phyloP scores from a whole-genome alignment of 768 basidiomycete species.

The Pisolithus marmoratus region DNA sequence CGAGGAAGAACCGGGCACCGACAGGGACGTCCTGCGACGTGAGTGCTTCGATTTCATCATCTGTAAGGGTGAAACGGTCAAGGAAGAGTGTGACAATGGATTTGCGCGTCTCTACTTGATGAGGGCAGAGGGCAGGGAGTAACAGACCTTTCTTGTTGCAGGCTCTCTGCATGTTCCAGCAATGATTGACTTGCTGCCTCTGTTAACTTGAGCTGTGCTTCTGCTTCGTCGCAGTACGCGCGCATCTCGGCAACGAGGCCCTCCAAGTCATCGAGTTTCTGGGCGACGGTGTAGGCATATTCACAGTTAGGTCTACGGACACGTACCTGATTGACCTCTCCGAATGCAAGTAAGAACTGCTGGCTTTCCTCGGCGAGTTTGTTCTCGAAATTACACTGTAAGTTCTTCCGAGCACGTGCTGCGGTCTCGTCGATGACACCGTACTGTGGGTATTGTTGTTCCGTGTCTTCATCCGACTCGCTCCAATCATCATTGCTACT shows the following conservation, averaged over 20 bases:
- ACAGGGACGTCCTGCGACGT: too few species aligned
- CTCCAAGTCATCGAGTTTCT: conserved; percentile 86
- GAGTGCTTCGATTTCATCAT: too few species aligned
- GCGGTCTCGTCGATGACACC: conserved; percentile 57
- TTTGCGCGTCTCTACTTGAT: too few species aligned
- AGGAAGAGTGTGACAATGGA: too few species aligned
- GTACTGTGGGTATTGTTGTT: conserved; percentile 11
- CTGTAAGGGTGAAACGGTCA: too few species aligned
- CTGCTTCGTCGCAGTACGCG: conserved; percentile 74
- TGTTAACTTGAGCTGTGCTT: conserved; percentile 67
- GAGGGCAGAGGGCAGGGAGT: conserved; percentile 24
- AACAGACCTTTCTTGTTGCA: conserved; percentile 66
- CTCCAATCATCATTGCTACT: conserved; percentile 28
- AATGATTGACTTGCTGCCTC: conserved; percentile 72
- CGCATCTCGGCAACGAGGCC: conserved; percentile 78
- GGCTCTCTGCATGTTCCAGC: conserved; percentile 75
- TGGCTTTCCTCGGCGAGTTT: conserved; percentile 78
- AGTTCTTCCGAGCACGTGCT: conserved; percentile 66
- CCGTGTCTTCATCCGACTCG: conserved; percentile 8
- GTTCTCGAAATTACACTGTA: conserved; percentile 80
- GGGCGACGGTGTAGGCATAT: background rate
- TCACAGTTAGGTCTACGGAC: background rate
- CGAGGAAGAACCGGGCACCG: too few species aligned
- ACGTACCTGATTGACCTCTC: conserved; percentile 86
- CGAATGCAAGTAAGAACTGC: conserved; percentile 78